Evolutionary conservation across 371 early-diverging fungal genomes (phyloP).

Genomic region (Actinomortierella ambigua): DNA sequence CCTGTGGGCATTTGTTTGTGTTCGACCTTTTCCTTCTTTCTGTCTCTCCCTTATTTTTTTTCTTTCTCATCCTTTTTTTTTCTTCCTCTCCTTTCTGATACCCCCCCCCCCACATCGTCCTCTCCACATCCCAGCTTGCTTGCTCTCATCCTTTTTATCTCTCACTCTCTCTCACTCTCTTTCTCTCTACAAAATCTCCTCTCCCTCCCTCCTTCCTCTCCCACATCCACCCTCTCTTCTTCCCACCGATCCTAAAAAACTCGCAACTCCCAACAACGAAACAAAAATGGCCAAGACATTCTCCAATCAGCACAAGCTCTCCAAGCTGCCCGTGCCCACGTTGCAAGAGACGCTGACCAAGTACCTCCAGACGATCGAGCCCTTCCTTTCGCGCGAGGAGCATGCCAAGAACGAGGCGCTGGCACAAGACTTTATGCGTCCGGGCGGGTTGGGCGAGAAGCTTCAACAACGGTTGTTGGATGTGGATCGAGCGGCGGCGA

Average conservation of each 20-base stretch:
- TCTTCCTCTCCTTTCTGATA: neutral
- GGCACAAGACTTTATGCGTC: conserved; percentile 54
- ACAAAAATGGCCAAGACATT: conserved; percentile 19
- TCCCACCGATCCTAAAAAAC: no score
- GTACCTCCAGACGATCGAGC: conserved; percentile 56
- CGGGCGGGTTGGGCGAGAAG: conserved; percentile 49
- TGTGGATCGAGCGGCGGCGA: conserved; percentile 61
- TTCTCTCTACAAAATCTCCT: conserved; percentile 24
- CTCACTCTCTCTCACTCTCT: no score
- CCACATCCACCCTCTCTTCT: no score
- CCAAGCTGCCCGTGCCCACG: conserved; percentile 62
- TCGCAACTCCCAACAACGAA: no score
- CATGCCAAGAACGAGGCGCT: conserved; percentile 40
- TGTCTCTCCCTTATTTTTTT: neutral
- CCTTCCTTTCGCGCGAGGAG: conserved; percentile 49
- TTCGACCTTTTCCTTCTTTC: neutral
- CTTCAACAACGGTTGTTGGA: conserved; percentile 67
- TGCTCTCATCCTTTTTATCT: no score
- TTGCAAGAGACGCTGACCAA: conserved; percentile 53
- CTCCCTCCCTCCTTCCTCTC: no score
- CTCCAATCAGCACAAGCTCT: conserved; percentile 47
- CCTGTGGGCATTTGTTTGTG: no score
- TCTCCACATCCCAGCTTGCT: neutral
- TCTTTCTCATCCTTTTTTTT: neutral
- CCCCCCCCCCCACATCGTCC: neutral